Base-by-base conservation (phyloP, 2,329 filamentous ascomycete species). In the Biscogniauxia sp. region DNA sequence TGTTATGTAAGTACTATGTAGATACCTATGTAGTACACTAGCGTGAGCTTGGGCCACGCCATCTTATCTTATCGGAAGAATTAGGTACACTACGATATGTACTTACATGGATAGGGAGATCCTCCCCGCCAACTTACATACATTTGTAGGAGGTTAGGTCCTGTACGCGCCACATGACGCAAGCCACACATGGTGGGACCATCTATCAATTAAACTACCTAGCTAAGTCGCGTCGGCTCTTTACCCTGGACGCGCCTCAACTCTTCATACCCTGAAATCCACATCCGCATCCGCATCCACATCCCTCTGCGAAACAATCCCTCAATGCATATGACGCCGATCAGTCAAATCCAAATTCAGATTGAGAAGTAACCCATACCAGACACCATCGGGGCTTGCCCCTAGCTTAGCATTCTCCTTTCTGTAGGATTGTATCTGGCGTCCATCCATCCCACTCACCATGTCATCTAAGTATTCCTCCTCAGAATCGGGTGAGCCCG, bases 381-480 rank as follows among this genome's bases (percentile, higher is more conserved):
- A 17, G 20, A 13, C 13, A 55, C 20, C 17, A 19, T 54, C n/a
- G 26, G 17, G 37, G 13, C 11, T 45, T 45, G 37, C 17, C 28
- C 28, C 32, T 37, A 37, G 13, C 11, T 26, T 56, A 19, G 55
- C 17, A 25, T 32, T n/a, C n/a, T 55, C 41, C 32, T 41, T 55
- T 15, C 13, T 17, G 32, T 20, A 20, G 15, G 17, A 41, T 6
- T 9, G 50, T 32, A 20, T 17, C n/a, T 28, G n/a, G 37, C 37
- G 45, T 7, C 32, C 41, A 19, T 15, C n/a, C 23, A 20, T 51
- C 20, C 20, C 25, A 15, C 41, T 23, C 20, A 45, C 54, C 52
- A 71, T 71, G 69, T 67, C 68, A n/a, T 68, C 66, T 17, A 63
- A 51, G 53, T 59, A 52, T 32, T 61, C 66, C n/a, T 68, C 70